Evolutionary conservation across 345 rosid species (phyloP), one percentile per base, ranked within the genome.

Genomic region (Pistacia integerrima): DNA sequence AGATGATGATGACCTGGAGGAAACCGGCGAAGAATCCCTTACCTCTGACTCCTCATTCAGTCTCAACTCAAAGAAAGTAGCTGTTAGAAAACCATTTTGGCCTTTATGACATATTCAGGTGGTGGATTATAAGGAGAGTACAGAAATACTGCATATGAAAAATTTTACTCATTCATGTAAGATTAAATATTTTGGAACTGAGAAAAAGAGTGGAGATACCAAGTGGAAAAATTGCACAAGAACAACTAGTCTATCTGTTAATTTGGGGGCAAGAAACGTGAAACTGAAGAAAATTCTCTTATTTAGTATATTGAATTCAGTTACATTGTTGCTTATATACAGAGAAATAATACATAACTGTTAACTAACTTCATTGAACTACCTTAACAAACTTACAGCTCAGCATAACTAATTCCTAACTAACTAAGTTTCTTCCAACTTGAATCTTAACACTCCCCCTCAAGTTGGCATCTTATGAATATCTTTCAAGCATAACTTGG

Each of bases 61-160:
- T 49, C 57, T 60, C n/a, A 78, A 80, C 22, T 69, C 81, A 17
- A 59, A 20, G 59, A 52, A 70, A 22, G 62, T n/a, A 68, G 62
- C 78, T 17, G 60, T 64, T 62, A 75, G 60, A 76, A 91, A 89
- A 76, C 96, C 93, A 63, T 89, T 89, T 82, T 91, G 93, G 93
- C 91, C 91, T n/a, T 74, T 85, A 61, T 89, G 81, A 87, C 61
- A 7, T 11, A 18, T 49, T 70, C 65, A 8, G 16, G 28, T 16
- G 18, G 54, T 76, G 64, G 64, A 52, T 13, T 38, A 69, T 51
- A 25, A 17, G 9, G 54, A 6, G 0, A 16, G 7, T 22, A 46
- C 41, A 58, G 16, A 46, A 46, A 49, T 5, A 11, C 63, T n/a
- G 11, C 49, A 36, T 6, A 28, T 18, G 46, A 30, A 60, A 46